phyloP scores from a whole-genome alignment of 2,329 filamentous ascomycete species.

The Pestalotiopsis sp. region DNA sequence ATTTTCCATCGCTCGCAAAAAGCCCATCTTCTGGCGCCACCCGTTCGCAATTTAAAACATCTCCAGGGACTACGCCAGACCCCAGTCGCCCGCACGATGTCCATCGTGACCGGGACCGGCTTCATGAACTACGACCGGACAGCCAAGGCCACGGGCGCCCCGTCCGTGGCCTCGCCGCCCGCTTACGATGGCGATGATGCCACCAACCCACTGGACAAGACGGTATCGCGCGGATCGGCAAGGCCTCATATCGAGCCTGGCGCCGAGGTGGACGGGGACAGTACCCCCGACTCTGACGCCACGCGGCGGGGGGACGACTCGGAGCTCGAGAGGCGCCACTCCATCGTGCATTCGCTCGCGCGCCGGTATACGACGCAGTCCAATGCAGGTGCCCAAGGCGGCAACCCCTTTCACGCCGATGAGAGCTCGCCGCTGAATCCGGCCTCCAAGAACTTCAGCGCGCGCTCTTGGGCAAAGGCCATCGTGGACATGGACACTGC shows the following conservation, averaged over 20 bases:
- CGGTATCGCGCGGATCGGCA: neutral
- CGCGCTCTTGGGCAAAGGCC: slow-evolving; percentile 62
- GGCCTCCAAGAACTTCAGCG: slow-evolving; percentile 53
- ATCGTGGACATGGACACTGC: slow-evolving; percentile 55
- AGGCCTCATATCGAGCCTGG: slow-evolving; percentile 38
- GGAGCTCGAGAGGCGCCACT: slow-evolving; percentile 53
- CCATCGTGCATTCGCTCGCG: slow-evolving; percentile 57
- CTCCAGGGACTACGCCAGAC: too few species aligned
- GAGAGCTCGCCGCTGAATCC: slow-evolving; percentile 58
- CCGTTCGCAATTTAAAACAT: too few species aligned
- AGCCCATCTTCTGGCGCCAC: too few species aligned
- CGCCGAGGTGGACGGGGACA: slow-evolving; percentile 38
- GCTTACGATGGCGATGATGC: slow-evolving; percentile 28
- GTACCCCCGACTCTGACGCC: slow-evolving; percentile 26
- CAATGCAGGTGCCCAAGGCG: slow-evolving; percentile 31
- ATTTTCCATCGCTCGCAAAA: too few species aligned
- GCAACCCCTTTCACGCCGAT: slow-evolving; percentile 54
- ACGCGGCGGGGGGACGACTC: slow-evolving; percentile 40
- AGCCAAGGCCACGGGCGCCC: slow-evolving; percentile 43
- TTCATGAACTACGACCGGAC: slow-evolving; percentile 54
- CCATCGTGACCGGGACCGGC: slow-evolving; percentile 41
- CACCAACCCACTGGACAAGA: slow-evolving; percentile 18
- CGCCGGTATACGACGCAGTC: slow-evolving; percentile 57
- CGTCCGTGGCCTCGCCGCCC: slow-evolving; percentile 28
- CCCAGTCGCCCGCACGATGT: slow-evolving; percentile 34